phyloP scores from a whole-genome alignment of 306 rosid species.

The Acmispon strigosus region DNA sequence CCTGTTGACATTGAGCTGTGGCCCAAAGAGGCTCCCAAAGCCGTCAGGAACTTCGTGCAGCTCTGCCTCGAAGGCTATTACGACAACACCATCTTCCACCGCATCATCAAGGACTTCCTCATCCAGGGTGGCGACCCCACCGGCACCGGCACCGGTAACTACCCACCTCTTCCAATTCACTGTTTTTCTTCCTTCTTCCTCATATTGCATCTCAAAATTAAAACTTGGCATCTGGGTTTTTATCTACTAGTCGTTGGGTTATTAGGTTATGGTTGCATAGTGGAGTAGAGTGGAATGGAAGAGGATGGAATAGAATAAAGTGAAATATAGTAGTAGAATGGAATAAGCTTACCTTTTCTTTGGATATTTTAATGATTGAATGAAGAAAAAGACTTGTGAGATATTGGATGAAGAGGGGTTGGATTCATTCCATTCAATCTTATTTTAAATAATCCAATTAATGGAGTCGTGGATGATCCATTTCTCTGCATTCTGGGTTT shows the following conservation, averaged over 20 bases:
- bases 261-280: too few relatives aligned
- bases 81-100: conserved; percentile 76
- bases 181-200: neutral
- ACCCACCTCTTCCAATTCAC: neutral
- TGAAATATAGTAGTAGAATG: too few relatives aligned
- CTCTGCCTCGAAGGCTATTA: conserved; percentile 92
- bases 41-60: conserved; percentile 91
- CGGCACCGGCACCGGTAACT: conserved; percentile 69
- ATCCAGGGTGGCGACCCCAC: conserved; percentile 92
- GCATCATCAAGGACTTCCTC: conserved; percentile 76
- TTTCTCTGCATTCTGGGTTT: too few relatives aligned
- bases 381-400: too few relatives aligned
- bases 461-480: too few relatives aligned
- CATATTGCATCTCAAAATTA: neutral
- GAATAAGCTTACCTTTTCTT: too few relatives aligned
- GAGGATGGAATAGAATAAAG: too few relatives aligned
- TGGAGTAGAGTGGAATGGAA: too few relatives aligned
- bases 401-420: too few relatives aligned
- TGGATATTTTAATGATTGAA: too few relatives aligned
- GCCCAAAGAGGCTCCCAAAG: conserved; percentile 97
- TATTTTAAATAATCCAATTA: too few relatives aligned
- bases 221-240: neutral
- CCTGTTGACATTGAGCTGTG: conserved; percentile 90
- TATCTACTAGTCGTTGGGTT: neutral
- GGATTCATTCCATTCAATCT: too few relatives aligned